Evolutionary conservation across 2,329 filamentous ascomycete genomes (phyloP).

Genomic region (Plectosphaerella cucumerina): DNA sequence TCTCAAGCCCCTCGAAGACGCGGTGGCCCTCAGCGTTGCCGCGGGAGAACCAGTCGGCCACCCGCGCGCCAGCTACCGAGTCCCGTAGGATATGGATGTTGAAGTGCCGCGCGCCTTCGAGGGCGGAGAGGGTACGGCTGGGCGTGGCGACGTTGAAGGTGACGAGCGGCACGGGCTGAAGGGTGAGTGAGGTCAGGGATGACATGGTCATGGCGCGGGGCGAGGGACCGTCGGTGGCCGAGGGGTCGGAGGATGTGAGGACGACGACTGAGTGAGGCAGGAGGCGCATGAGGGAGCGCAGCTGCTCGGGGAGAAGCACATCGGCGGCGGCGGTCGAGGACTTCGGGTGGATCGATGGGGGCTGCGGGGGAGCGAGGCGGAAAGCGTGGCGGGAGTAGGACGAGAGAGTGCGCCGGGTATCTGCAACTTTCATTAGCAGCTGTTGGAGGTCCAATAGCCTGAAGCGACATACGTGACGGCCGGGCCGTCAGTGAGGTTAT

Average conservation of each 20-base stretch:
- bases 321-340: conserved; percentile 10
- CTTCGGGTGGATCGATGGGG: conserved; percentile 30
- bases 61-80: conserved; percentile 38
- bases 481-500: not conserved
- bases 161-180: conserved; percentile 46
- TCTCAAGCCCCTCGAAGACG: conserved; percentile 30
- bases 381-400: conserved; percentile 2
- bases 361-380: conserved; percentile 15
- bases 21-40: conserved; percentile 36
- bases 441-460: not conserved
- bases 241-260: conserved; percentile 41
- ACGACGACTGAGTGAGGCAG: conserved; percentile 53
- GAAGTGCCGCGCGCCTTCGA: conserved; percentile 38
- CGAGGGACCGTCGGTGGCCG: conserved; percentile 6
- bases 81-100: conserved; percentile 52
- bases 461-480: not conserved
- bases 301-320: conserved; percentile 36
- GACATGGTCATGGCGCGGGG: conserved; percentile 56
- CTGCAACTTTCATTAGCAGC: not conserved
- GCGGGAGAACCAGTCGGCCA: conserved; percentile 48
- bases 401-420: conserved; percentile 3
- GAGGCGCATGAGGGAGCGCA: conserved; percentile 50
- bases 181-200: conserved; percentile 52
- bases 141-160: conserved; percentile 55
- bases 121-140: conserved; percentile 50